These are phyloP conservation scores for Paraconiothyrium brasiliense DNA, from an alignment of 2,329 filamentous ascomycete species.

Conservation along the genomic window DNA sequence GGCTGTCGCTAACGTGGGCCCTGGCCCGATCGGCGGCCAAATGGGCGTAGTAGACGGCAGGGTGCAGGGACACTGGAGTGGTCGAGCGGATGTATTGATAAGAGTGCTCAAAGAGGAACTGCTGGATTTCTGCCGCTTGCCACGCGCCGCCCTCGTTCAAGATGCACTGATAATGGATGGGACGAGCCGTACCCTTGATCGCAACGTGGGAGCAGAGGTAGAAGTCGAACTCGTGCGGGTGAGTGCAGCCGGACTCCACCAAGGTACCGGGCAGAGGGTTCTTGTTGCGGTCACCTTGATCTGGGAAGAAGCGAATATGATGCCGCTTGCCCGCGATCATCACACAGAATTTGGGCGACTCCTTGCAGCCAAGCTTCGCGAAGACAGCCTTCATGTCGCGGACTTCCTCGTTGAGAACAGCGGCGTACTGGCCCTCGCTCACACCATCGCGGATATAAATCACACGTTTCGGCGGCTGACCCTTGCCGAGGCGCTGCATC, in stretches of 20 bases:
- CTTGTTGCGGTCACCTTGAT: constrained; percentile 74
- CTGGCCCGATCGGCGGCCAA: constrained; percentile 83
- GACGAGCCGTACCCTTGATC: constrained; percentile 92
- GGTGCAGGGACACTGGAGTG: constrained; percentile 86
- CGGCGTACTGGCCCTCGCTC: constrained; percentile 82
- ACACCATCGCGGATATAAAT: constrained; percentile 96
- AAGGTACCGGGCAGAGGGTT: constrained; percentile 89
- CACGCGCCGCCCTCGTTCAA: constrained; percentile 76
- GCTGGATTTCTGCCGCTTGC: constrained; percentile 75
- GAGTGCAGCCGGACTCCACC: constrained; percentile 88
- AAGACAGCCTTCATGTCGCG: constrained; percentile 72
- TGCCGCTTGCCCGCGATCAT: constrained; percentile 93
- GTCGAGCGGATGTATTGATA: constrained; percentile 94
- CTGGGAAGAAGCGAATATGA: constrained; percentile 91
- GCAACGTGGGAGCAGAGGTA: constrained; percentile 77
- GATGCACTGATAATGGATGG: constrained; percentile 91
- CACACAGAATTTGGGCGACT: constrained; percentile 76
- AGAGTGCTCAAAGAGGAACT: constrained; percentile 92
- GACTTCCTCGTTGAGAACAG: constrained; percentile 84
- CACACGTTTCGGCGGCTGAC: constrained; percentile 73
- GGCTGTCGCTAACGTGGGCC: constrained; percentile 70
- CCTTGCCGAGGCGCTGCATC: constrained; percentile 63
- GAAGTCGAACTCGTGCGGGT: constrained; percentile 91
- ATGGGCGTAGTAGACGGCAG: constrained; percentile 96
- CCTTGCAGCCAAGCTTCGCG: constrained; percentile 49